phyloP scores from a whole-genome alignment of 2,329 filamentous ascomycete genomes.

The Nigrospora oryzae region DNA sequence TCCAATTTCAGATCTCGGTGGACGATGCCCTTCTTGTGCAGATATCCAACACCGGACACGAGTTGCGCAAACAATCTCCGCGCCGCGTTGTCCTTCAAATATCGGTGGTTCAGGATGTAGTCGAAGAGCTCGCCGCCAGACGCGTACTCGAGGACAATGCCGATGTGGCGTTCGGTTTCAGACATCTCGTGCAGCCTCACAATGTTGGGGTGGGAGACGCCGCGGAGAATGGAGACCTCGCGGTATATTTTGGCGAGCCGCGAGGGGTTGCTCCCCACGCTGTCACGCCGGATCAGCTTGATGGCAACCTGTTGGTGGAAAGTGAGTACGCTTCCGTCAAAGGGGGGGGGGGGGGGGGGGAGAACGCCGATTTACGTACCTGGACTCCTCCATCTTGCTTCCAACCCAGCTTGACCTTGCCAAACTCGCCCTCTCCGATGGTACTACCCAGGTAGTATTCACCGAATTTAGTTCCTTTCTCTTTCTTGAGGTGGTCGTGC shows the following conservation, averaged over 20 bases:
- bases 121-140: conserved; percentile 97
- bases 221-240: conserved; percentile 84
- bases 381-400: conserved; percentile 89
- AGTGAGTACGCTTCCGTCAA: no score
- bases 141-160: conserved; percentile 96
- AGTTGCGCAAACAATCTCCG: conserved; percentile 90
- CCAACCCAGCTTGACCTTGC: conserved; percentile 98
- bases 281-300: conserved; percentile 87
- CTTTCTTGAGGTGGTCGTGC: conserved; percentile 49
- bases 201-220: conserved; percentile 91
- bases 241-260: conserved; percentile 94
- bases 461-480: conserved; percentile 83
- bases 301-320: conserved; percentile 66
- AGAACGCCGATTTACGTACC: conserved; percentile 28
- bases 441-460: conserved; percentile 95
- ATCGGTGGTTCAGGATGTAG: conserved; percentile 94
- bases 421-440: conserved; percentile 95
- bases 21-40: conserved; percentile 98
- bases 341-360: no score
- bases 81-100: conserved; percentile 88
- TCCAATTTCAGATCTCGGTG: conserved; percentile 95
- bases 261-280: conserved; percentile 77
- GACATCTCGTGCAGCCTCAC: conserved; percentile 97
- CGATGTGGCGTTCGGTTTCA: conserved; percentile 93
- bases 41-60: conserved; percentile 90